Evolutionary conservation across 2,329 filamentous ascomycete genomes (phyloP), one percentile per base, ranked within the genome.

Genomic region (Fusarium chlamydosporum): DNA sequence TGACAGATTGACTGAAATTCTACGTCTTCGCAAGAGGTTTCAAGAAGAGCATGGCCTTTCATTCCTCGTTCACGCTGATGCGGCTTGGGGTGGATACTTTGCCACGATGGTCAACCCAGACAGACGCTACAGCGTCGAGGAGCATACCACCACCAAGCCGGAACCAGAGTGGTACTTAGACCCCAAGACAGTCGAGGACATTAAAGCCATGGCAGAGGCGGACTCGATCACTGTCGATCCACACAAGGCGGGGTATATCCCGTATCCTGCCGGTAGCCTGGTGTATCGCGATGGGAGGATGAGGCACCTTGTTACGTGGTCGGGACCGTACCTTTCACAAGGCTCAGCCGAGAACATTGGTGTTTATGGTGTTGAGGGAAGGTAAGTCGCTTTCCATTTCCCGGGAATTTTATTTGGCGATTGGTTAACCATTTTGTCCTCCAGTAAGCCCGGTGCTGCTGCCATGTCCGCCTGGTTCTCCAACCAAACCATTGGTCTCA

Each of bases 31-130:
- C 5, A 74, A 78, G n/a, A 68, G 77, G 20, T 81, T 80, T 48
- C 81, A 83, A 64, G 72, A 73, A 46, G 72, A 74, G 4, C 59
- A 76, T 18, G 83, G 83, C 0, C 68, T 85, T 0, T 83, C 82
- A 0, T 85, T 84, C 51, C 57, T 82, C 0, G 75, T 85, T 9
- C 83, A 84, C 52, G 81, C 76, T 2, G 83, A 85, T 61, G 83
- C 82, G 1, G 82, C 83, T 1, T 85, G 83, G 83, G 82, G 83
- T 18, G 83, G 83, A 0, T 85, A 85, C 55, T 85, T 85, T 56
- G 76, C 77, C 27, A 79, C 79, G 0, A 83, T 84, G 81, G 31
- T 85, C 18, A 79, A 78, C 1, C 75, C 73, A 5, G 69, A 76
- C 4, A 75, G 74, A 23, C 71, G 59, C 3, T 65, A 54, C 20